Evolutionary conservation across 2,329 filamentous ascomycete genomes (phyloP).

Genomic region (Aspergillus tubingensis): DNA sequence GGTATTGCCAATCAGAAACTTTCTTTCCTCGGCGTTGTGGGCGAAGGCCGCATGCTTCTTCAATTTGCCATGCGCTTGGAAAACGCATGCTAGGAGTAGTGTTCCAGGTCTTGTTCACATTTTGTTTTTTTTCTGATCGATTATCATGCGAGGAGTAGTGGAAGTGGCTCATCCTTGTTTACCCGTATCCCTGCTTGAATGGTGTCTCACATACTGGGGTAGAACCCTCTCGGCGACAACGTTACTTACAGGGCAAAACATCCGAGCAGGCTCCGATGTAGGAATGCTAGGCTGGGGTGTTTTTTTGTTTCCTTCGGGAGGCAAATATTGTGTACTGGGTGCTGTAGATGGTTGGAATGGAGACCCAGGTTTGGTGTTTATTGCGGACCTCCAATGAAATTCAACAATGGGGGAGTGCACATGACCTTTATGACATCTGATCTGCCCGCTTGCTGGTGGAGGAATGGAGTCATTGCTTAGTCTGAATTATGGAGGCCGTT

Average conservation of each 20-base stretch:
- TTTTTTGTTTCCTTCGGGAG: background rate
- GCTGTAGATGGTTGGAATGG: slow-evolving; percentile 5
- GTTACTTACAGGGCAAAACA: slow-evolving; percentile 4
- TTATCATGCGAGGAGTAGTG: slow-evolving; percentile 6
- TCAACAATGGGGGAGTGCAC: background rate
- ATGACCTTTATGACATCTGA: slow-evolving; percentile 15
- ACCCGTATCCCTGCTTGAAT: slow-evolving; percentile 8
- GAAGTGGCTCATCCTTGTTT: slow-evolving; percentile 6
- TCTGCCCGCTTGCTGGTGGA: background rate
- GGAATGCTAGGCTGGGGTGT: slow-evolving; percentile 2
- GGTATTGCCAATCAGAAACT: slow-evolving; percentile 4
- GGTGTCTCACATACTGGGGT: slow-evolving; percentile 11
- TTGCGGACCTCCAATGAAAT: background rate
- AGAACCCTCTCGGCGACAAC: slow-evolving; percentile 7
- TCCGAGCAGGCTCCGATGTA: slow-evolving; percentile 7
- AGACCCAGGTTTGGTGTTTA: background rate
- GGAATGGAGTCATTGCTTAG: background rate
- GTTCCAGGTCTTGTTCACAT: background rate
- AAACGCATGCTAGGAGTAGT: background rate
- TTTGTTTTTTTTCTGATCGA: background rate
- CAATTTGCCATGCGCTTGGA: background rate
- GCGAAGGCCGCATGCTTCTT: slow-evolving; percentile 4
- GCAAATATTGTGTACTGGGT: background rate
- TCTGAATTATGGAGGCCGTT: background rate
- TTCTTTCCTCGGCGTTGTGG: background rate